Percentiles rank a stretch among this genome's conserved stretches.
Conservation (phyloP, 306 rosid genomes). For the Sphenostylis stenocarpa region DNA sequence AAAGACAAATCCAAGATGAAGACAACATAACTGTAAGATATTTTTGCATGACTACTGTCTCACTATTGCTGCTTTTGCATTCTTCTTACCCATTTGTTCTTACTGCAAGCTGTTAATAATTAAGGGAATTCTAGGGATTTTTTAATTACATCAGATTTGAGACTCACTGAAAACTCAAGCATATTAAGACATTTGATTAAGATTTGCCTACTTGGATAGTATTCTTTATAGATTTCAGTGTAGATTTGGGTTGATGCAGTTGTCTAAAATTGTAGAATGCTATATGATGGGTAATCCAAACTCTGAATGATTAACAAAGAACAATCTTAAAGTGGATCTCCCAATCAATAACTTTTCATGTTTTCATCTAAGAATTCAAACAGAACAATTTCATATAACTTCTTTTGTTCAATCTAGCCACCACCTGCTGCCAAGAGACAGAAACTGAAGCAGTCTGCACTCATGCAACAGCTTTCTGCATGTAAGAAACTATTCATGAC, state of each 20-base stretch:
- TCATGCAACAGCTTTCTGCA: constrained; percentile 40
- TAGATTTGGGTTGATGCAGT: constrained; percentile 4
- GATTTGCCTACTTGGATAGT: neutral
- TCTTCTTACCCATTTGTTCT: constrained; percentile 27
- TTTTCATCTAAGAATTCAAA: constrained; percentile 25
- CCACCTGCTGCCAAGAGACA: constrained; percentile 59
- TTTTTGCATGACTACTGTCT: constrained; percentile 16
- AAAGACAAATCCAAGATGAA: constrained; percentile 37
- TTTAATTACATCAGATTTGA: constrained; percentile 5
- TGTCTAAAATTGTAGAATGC: constrained; percentile 5
- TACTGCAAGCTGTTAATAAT: neutral
- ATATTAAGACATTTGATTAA: constrained; percentile 16
- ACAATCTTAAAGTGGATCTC: neutral
- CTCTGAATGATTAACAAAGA: neutral
- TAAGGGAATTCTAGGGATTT: constrained; percentile 20
- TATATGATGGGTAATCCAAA: neutral
- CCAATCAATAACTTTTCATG: neutral
- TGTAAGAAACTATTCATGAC: constrained; percentile 51
- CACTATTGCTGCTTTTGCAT: constrained; percentile 12
- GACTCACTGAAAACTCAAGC: constrained; percentile 9
- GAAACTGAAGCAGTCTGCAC: constrained; percentile 49
- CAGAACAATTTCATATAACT: constrained; percentile 21
- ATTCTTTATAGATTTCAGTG: neutral
- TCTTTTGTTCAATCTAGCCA: constrained; percentile 51
- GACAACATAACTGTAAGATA: constrained; percentile 38